These are phyloP conservation scores for Bryoglossum gracile DNA, from an alignment of 495 filamentous ascomycete species.

Conservation along the genomic window DNA sequence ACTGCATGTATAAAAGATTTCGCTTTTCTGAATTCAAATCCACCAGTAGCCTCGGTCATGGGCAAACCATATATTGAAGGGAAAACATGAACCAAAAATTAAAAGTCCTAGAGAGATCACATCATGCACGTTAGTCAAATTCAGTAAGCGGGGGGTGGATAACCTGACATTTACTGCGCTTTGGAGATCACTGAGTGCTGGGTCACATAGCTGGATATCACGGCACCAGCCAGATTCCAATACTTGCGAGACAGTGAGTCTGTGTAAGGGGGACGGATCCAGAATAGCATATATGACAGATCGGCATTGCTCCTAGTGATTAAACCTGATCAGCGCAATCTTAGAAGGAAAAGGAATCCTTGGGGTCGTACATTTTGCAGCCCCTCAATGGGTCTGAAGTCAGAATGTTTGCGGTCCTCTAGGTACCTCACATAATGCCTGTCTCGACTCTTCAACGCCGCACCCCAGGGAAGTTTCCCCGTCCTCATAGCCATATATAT, in stretches of 20 bases:
- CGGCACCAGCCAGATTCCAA: not conserved
- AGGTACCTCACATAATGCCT: not conserved
- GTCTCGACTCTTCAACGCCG: not conserved
- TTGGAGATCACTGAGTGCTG: not conserved
- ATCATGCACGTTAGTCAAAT: not conserved
- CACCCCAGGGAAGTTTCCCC: not conserved
- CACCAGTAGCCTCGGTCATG: too few relatives aligned
- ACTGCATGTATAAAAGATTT: too few relatives aligned
- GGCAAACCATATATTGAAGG: too few relatives aligned
- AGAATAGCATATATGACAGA: not conserved
- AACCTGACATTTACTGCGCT: not conserved
- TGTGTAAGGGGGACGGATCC: not conserved
- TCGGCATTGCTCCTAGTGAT: not conserved
- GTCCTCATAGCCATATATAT: slow-evolving; percentile 2
- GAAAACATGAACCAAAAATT: too few relatives aligned
- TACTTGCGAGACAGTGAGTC: not conserved
- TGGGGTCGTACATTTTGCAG: slow-evolving; percentile 1
- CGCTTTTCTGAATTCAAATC: too few relatives aligned
- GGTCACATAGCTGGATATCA: not conserved
- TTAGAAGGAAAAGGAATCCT: not conserved
- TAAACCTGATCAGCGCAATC: not conserved
- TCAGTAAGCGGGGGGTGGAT: not conserved
- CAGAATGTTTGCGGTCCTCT: not conserved
- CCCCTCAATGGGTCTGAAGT: not conserved
- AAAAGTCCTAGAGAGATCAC: not conserved